Percentiles rank a stretch among this genome's conserved stretches.
phyloP scores from a whole-genome alignment of 805 yeast genomes.

The Priceomyces haplophilus region DNA sequence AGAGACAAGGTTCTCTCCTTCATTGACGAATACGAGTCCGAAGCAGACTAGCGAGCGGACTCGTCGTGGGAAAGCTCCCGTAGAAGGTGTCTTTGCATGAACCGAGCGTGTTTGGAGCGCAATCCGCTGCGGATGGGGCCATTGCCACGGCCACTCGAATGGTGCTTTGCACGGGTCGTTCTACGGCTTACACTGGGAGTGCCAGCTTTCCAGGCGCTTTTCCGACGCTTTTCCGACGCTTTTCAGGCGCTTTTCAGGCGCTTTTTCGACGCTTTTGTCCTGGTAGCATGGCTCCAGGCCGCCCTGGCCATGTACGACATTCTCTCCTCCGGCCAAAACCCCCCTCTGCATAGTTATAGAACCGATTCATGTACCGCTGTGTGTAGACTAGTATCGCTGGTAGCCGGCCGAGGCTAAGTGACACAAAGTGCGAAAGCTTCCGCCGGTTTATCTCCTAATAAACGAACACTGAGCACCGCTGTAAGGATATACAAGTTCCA shows the following conservation, averaged over 20 bases:
- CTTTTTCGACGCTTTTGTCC: too few species aligned
- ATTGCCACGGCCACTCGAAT: too few species aligned
- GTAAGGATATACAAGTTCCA: background rate
- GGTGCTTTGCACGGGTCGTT: too few species aligned
- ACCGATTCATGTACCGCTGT: background rate
- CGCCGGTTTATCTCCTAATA: background rate
- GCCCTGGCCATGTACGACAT: too few species aligned
- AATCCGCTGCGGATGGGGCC: too few species aligned
- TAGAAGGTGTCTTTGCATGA: slow-evolving; percentile 1
- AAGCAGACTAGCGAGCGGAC: slow-evolving; percentile 2
- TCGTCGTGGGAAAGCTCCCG: slow-evolving; percentile 6
- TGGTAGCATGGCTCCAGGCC: too few species aligned
- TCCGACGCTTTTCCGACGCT: too few species aligned
- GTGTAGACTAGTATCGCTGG: background rate
- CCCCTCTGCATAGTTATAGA: background rate
- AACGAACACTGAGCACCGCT: background rate
- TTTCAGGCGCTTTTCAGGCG: too few species aligned
- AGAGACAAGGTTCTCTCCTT: slow-evolving; percentile 38
- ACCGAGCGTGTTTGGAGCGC: too few species aligned
- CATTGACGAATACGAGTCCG: slow-evolving; percentile 35
- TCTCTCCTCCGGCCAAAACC: too few species aligned
- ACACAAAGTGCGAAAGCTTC: background rate
- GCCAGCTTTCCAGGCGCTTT: too few species aligned
- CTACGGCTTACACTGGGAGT: too few species aligned
- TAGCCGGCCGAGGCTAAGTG: background rate